Evolutionary conservation across 208 protist genomes (phyloP).

Genomic region (Leishmania braziliensis): DNA sequence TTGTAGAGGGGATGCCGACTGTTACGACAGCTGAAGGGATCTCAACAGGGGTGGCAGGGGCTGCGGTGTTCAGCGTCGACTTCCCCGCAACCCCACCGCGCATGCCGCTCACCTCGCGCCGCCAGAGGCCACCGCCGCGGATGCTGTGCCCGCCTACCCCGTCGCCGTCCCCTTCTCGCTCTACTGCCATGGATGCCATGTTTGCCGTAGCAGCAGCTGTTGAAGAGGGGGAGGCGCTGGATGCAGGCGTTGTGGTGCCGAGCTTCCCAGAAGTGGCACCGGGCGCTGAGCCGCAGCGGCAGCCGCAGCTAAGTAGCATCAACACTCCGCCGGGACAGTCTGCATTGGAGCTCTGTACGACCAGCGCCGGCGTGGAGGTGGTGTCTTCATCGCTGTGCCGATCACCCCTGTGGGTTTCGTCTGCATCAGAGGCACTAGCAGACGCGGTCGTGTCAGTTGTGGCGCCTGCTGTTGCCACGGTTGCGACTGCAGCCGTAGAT

Average conservation of each 20-base stretch:
- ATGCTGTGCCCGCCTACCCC: slow-evolving; percentile 34
- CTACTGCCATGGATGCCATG: neutral
- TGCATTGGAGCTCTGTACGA: neutral
- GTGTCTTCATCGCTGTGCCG: neutral
- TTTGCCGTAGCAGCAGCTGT: neutral
- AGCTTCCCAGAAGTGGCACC: neutral
- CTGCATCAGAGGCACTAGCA: neutral
- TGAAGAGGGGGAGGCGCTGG: neutral
- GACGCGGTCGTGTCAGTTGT: neutral
- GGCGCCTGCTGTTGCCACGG: neutral
- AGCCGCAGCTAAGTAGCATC: neutral
- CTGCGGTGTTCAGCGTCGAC: neutral
- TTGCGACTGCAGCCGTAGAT: neutral
- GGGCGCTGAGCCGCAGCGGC: neutral
- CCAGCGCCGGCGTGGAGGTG: neutral
- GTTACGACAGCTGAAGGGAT: neutral
- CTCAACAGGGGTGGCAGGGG: neutral
- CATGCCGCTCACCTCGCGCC: slow-evolving; percentile 9
- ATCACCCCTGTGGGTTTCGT: neutral
- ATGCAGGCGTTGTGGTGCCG: neutral
- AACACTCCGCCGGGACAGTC: neutral
- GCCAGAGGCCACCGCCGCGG: slow-evolving; percentile 24
- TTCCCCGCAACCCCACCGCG: neutral
- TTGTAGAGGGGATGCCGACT: neutral
- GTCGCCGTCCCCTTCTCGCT: slow-evolving; percentile 9